Base-by-base conservation (phyloP, 1,139 yeast species). In the Scheffersomyces cryptocercus region DNA sequence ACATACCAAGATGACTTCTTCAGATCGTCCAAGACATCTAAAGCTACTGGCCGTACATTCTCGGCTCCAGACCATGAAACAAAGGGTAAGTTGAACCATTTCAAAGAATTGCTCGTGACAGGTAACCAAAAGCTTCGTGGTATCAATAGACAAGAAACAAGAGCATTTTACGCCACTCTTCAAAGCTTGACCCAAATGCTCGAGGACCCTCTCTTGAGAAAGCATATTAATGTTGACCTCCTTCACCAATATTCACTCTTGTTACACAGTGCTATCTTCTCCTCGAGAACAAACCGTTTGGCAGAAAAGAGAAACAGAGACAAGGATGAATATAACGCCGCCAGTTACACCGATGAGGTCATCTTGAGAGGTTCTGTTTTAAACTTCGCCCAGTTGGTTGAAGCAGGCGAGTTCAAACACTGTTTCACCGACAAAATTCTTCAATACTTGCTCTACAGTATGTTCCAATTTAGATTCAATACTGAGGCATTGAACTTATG, bases 401-500 rank as follows among this genome's bases (percentile, higher is more conserved):
- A 61, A 29, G 50, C 52, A 28, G 75, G 75, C 10, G 71, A 68
- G 41, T 57, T 71, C 39, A 47, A 43, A 24, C 37, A 34, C 16
- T 35, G 31, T 24, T 37, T 39, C 26, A 38, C 45, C 26, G 35
- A 37, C 33, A 43, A 46, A 29, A 24, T 48, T 8, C 45, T 51
- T 38, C 52, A 47, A 29, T 59, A 62, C 44, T 59, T 62, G 38
- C 58, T 64, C 49, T 65, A 54, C 49, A 63, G 70, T 44, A 67
- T 69, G 73, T 58, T 54, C 31, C 77, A 72, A 52, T 71, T 61
- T 51, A 62, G 60, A 43, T 59, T 67, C 43, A 55, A 63, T 43
- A 54, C 63, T 8, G 77, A 73, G 49, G 60, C 69, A 55, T 56
- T 73, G 37, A 64, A 61, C 44, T 56, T 68, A 43, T 74, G 79